These are phyloP conservation scores for Rhododendron ferrugineum DNA, from an alignment of 148 eudicot species.

Conservation along the genomic window DNA sequence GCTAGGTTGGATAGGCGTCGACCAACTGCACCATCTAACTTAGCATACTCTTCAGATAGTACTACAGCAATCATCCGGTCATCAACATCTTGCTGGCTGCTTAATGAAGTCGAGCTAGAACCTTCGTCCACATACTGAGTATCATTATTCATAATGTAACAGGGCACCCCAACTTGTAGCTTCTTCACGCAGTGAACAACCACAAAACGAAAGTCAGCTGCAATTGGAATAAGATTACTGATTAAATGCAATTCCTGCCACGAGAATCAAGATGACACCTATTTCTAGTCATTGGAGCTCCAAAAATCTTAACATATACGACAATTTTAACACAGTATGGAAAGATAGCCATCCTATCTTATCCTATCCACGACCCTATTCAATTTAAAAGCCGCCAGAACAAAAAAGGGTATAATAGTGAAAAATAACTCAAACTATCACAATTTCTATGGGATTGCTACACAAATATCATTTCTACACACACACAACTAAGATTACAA, in stretches of 20 bases:
- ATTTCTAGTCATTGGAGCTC: not conserved
- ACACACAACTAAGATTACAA: not conserved
- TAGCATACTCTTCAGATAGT: conserved; percentile 75
- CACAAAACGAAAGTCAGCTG: not conserved
- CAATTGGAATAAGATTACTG: not conserved
- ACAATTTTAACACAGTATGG: not conserved
- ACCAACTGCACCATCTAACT: conserved; percentile 64
- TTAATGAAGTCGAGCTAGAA: conserved; percentile 70
- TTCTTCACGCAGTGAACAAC: conserved; percentile 6
- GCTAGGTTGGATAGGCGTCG: conserved; percentile 68
- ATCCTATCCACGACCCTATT: not conserved
- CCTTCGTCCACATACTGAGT: conserved; percentile 32
- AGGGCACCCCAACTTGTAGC: not conserved
- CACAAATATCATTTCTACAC: not conserved
- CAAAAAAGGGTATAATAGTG: not conserved
- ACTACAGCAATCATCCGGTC: conserved; percentile 84
- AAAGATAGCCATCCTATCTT: not conserved
- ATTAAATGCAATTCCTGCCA: not conserved
- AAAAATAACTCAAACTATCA: not conserved
- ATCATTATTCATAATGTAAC: conserved; percentile 45
- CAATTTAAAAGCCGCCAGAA: not conserved
- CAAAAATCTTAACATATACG: not conserved
- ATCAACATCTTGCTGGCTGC: conserved; percentile 61
- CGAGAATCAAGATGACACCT: not conserved
- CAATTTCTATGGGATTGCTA: not conserved